phyloP scores from a whole-genome alignment of 352 stramenopile species.

The Globisporangium iwayamae region DNA sequence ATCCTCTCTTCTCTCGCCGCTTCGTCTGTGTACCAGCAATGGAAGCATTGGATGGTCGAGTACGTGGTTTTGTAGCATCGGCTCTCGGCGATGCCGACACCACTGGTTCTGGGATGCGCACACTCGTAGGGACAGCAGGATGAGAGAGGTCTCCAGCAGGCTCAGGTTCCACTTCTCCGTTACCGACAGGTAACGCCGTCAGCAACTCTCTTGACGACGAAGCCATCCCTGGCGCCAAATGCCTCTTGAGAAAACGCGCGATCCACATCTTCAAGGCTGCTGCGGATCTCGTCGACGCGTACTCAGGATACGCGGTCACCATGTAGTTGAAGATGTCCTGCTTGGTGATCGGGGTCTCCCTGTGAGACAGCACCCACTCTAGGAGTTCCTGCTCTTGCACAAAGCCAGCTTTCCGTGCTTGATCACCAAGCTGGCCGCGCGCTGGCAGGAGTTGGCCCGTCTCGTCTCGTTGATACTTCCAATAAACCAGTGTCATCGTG shows the following conservation, averaged over 20 bases:
- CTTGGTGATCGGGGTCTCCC: conserved; percentile 42
- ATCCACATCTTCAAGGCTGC: conserved; percentile 66
- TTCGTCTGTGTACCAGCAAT: conserved; percentile 14
- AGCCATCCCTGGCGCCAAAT: conserved; percentile 23
- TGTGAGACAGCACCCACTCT: conserved; percentile 46
- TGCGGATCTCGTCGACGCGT: conserved; percentile 46
- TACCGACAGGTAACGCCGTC: conserved; percentile 1
- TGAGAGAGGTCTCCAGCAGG: conserved; percentile 1
- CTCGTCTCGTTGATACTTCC: conserved; percentile 36
- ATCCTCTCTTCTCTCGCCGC: conserved; percentile 41
- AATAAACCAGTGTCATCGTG: conserved; percentile 56
- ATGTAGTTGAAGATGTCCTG: conserved; percentile 67
- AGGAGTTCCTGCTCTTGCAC: conserved; percentile 40
- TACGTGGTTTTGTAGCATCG: conserved; percentile 1
- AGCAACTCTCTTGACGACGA: conserved; percentile 5
- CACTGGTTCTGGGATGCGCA: neutral
- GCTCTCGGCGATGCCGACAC: neutral
- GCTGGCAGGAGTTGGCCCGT: conserved; percentile 22
- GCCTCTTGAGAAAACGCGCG: conserved; percentile 59
- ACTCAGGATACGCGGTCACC: conserved; percentile 44
- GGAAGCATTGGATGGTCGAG: neutral
- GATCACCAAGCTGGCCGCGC: neutral
- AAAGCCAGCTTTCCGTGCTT: conserved; percentile 20
- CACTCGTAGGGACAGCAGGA: conserved; percentile 2
- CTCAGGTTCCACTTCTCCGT: conserved; percentile 17